These are phyloP conservation scores for Raphanus raphanistrum DNA, from an alignment of 345 rosid genomes.

Conservation along the genomic window DNA sequence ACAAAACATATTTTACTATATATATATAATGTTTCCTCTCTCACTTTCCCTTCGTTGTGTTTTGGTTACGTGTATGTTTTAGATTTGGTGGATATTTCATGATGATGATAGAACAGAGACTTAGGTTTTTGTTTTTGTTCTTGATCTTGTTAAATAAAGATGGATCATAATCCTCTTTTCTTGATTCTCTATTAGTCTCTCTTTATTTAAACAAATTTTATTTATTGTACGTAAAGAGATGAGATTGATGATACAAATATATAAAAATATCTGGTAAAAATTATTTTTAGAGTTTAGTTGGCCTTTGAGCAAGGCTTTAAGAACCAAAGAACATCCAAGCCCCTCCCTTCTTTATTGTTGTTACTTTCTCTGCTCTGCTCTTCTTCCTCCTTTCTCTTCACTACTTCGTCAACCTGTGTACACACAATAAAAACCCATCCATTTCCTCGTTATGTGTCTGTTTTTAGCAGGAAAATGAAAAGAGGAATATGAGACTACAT, in stretches of 20 bases:
- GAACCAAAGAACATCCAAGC: slow-evolving; percentile 84
- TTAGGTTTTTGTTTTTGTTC: slow-evolving; percentile 6
- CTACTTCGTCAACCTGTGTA: slow-evolving; percentile 50
- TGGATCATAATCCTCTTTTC: slow-evolving; percentile 21
- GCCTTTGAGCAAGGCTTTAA: slow-evolving; percentile 84
- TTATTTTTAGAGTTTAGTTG: no score
- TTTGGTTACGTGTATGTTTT: slow-evolving; percentile 21
- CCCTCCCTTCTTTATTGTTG: slow-evolving; percentile 53
- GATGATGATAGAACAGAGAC: not conserved
- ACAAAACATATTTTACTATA: no score
- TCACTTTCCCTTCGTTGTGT: not conserved
- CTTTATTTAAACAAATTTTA: not conserved
- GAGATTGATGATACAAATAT: slow-evolving; percentile 18
- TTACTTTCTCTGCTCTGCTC: slow-evolving; percentile 40
- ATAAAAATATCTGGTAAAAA: not conserved
- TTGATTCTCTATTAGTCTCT: not conserved
- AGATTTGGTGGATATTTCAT: slow-evolving; percentile 11
- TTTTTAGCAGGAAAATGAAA: not conserved
- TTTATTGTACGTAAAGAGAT: slow-evolving; percentile 5
- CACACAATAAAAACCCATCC: not conserved
- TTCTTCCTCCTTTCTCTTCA: slow-evolving; percentile 54
- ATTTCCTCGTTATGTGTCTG: not conserved
- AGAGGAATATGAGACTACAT: slow-evolving; percentile 1
- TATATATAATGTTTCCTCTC: not conserved
- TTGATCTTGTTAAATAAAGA: slow-evolving; percentile 14